Percentiles rank a stretch among this genome's conserved stretches.
These are phyloP conservation scores for Blastobotrys aristatus DNA, from an alignment of 1,139 yeast species.

Conservation along the genomic window DNA sequence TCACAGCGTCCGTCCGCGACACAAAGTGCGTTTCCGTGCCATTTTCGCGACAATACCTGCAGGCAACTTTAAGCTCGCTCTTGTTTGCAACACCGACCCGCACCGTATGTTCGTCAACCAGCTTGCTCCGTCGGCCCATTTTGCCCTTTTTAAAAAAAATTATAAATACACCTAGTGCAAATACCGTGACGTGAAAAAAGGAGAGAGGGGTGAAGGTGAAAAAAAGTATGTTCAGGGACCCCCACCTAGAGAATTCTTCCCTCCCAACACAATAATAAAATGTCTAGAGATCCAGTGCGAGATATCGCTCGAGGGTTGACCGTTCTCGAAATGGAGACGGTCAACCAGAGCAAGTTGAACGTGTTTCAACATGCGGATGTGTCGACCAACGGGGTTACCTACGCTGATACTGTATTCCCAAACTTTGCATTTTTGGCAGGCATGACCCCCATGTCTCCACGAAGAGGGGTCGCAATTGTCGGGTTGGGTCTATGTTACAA, in stretches of 20 bases:
- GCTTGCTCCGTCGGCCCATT: constrained; percentile 17
- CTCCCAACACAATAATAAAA: constrained; percentile 5
- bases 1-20: constrained; percentile 16
- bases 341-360: constrained; percentile 26
- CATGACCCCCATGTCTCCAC: constrained; percentile 26
- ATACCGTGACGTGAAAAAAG: constrained; percentile 12
- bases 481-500: constrained; percentile 37
- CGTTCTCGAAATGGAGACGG: constrained; percentile 37
- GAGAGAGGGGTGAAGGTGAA: background rate
- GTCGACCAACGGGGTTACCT: constrained; percentile 28
- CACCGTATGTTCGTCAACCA: constrained; percentile 15
- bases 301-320: constrained; percentile 36
- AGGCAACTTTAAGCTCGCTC: constrained; percentile 16
- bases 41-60: constrained; percentile 14
- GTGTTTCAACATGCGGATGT: constrained; percentile 31
- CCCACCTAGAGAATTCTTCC: background rate
- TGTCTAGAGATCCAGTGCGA: constrained; percentile 29
- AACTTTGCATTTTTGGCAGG: constrained; percentile 36
- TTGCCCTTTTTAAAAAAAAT: background rate
- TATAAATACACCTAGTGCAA: background rate
- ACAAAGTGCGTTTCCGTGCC: constrained; percentile 15
- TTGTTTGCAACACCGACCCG: constrained; percentile 17
- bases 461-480: constrained; percentile 27
- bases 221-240: background rate
- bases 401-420: constrained; percentile 39